Base-by-base conservation (phyloP, 2,329 filamentous ascomycete species). In the Cordyceps fumosorosea region DNA sequence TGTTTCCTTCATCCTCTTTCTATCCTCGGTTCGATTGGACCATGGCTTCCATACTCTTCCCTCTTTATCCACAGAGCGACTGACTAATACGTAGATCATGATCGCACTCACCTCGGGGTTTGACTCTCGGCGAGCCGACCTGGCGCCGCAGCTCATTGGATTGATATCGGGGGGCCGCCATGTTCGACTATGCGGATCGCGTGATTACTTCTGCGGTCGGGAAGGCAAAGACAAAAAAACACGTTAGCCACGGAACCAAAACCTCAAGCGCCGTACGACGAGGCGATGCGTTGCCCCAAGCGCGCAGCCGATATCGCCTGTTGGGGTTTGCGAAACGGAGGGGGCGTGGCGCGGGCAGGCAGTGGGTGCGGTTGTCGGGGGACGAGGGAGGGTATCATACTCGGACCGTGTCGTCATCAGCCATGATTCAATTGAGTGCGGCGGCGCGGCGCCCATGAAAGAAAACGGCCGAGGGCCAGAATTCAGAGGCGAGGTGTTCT, bases 91-190 rank as follows among this genome's bases (percentile, higher is more conserved):
- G 10, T 29, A 20, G 14, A 18, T n/a, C 20, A 16, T 50, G 32
- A 18, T 16, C 24, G n/a, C 29, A 76, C 80, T 68, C 73, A 82
- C 81, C 81, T 74, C 81, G 80, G 67, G 77, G 78, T 71, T 84
- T 85, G 32, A 81, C 80, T 72, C 81, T 79, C 45, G 83, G 83
- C 63, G 83, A 85, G 66, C 80, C 81, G 66, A 83, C 78, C 68
- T 81, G 79, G 63, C 80, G 79, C 69, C 79, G 78, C 65, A 81
- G 73, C 69, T 82, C 80, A 70, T 75, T 72, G 64, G 75, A 67
- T 64, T 75, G 73, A 68, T 78, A 79, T 68, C 78, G 77, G 69
- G 78, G 76, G 61, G 78, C 74, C 67, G 78, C 76, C 78, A 80
- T 81, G 68, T 67, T 76, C 67, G 71, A 62, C 68, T 56, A n/a